Base-by-base conservation (phyloP, 495 filamentous ascomycete genomes). In the Penicillium cosmopolitanum region DNA sequence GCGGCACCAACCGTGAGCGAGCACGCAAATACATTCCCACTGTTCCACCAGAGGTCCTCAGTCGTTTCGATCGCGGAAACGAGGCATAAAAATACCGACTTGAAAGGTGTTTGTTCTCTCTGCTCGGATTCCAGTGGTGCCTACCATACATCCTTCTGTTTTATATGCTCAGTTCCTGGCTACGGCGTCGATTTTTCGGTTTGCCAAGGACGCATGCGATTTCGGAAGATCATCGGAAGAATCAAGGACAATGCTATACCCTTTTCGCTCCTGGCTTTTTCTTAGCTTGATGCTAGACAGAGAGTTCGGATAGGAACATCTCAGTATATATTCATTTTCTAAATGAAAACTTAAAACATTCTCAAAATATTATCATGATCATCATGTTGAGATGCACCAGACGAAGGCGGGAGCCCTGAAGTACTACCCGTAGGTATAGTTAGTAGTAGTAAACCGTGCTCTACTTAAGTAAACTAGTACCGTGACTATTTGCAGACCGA, bases 21-120 rank as follows among this genome's bases (percentile, higher is more conserved):
- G 95, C 95, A 69, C 81, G 91, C 56, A 97, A 96, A 74, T 99
- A 97, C 66, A 93, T 96, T n/a, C 95, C 95, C 4, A 96, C 89
- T 0, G 92, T 98, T 25, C 93, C 96, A 23, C 88, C 93, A 2
- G 95, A 99, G 73, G 96, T 97, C 64, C 75, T 99, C 31, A 88
- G 88, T 50, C 96, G 90, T 75, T 81, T 99, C 35, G 95, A 98
- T 78, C 81, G 88, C 19, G 79, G 74, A 15, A 48, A 48, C 18
- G 61, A 66, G n/a, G 50, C 43, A 58, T 67, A 62, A 43, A 51
- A 40, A 5, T 28, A 7, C 34, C 10, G n/a, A 11, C 3, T 28
- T 16, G 7, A 21, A 21, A 42, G 23, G 38, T 3, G 11, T 33
- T 34, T 25, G 16, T 46, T 16, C 18, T 13, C 19, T 50, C 19